These are phyloP conservation scores for Pyrenophora tritici-repentis DNA, from an alignment of 2,329 filamentous ascomycete species.

Conservation along the genomic window DNA sequence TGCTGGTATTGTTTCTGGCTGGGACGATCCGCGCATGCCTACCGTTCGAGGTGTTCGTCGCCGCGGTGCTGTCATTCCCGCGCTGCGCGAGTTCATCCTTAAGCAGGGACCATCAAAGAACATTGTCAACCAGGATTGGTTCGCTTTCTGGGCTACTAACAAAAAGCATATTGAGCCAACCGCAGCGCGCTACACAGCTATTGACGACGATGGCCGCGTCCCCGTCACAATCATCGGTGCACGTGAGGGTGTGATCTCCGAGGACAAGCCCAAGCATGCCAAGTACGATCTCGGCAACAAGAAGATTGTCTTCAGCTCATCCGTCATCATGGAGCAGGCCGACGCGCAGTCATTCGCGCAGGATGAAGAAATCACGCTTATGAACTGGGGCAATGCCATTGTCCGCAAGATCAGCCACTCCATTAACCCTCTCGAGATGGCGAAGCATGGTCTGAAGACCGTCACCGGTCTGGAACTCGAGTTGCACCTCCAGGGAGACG, in stretches of 20 bases:
- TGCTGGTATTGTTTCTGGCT: slow-evolving; percentile 75
- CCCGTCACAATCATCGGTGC: slow-evolving; percentile 71
- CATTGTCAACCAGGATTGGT: slow-evolving; percentile 84
- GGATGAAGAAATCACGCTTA: slow-evolving; percentile 90
- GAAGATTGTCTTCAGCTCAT: slow-evolving; percentile 77
- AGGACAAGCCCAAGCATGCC: slow-evolving; percentile 83
- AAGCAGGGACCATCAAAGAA: slow-evolving; percentile 84
- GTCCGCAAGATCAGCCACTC: slow-evolving; percentile 68
- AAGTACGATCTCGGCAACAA: slow-evolving; percentile 91
- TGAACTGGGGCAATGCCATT: slow-evolving; percentile 94
- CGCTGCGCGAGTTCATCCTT: slow-evolving; percentile 81
- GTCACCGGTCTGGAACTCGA: slow-evolving; percentile 77
- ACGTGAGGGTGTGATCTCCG: slow-evolving; percentile 58
- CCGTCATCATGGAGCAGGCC: slow-evolving; percentile 85
- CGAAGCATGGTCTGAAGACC: slow-evolving; percentile 52
- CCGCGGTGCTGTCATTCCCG: slow-evolving; percentile 77
- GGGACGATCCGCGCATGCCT: slow-evolving; percentile 87
- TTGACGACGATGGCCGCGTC: slow-evolving; percentile 73
- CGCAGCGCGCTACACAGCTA: slow-evolving; percentile 56
- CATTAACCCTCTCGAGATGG: slow-evolving; percentile 51
- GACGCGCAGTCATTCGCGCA: slow-evolving; percentile 81
- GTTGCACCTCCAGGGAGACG: slow-evolving; percentile 88
- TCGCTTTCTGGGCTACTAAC: slow-evolving; percentile 61
- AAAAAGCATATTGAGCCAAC: slow-evolving; percentile 59
- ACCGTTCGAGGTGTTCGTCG: slow-evolving; percentile 79